phyloP scores from a whole-genome alignment of 495 filamentous ascomycete genomes.

The Melanomma pulvis-pyrius region DNA sequence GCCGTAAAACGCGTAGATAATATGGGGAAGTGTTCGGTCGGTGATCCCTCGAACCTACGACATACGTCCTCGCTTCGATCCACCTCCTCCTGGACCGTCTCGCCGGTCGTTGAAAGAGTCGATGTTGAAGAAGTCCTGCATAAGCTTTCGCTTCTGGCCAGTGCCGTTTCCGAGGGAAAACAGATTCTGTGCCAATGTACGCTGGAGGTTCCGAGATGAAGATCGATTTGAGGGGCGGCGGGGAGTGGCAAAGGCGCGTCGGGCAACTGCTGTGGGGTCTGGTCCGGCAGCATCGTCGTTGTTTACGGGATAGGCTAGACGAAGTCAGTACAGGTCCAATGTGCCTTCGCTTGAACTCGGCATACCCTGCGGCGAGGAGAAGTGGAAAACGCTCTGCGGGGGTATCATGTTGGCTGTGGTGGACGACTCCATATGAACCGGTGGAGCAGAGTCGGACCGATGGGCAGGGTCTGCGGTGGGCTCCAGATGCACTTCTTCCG shows the following conservation, averaged over 20 bases:
- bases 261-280: slow-evolving; percentile 45
- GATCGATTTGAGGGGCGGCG: slow-evolving; percentile 55
- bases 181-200: slow-evolving; percentile 46
- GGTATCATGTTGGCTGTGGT: slow-evolving; percentile 39
- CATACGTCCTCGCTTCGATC: slow-evolving; percentile 69
- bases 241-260: slow-evolving; percentile 58
- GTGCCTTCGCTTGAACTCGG: not conserved
- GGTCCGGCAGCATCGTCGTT: slow-evolving; percentile 61
- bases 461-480: slow-evolving; percentile 14
- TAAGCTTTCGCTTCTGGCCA: slow-evolving; percentile 77
- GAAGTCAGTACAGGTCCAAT: not conserved
- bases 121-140: slow-evolving; percentile 84
- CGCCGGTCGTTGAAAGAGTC: slow-evolving; percentile 64
- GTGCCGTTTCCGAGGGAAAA: slow-evolving; percentile 57
- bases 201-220: slow-evolving; percentile 50
- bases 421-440: not conserved
- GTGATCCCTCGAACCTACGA: slow-evolving; percentile 47
- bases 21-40: not conserved
- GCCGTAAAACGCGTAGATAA: not conserved
- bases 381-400: slow-evolving; percentile 63
- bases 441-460: slow-evolving; percentile 51
- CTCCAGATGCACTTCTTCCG: slow-evolving; percentile 42
- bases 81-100: slow-evolving; percentile 60
- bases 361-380: slow-evolving; percentile 61
- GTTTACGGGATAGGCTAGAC: slow-evolving; percentile 57